A percentile compares a stretch with the other conserved stretches of the same genome.
Conservation (phyloP, 2,329 filamentous ascomycete genomes). For the Fonsecaea pedrosoi region DNA sequence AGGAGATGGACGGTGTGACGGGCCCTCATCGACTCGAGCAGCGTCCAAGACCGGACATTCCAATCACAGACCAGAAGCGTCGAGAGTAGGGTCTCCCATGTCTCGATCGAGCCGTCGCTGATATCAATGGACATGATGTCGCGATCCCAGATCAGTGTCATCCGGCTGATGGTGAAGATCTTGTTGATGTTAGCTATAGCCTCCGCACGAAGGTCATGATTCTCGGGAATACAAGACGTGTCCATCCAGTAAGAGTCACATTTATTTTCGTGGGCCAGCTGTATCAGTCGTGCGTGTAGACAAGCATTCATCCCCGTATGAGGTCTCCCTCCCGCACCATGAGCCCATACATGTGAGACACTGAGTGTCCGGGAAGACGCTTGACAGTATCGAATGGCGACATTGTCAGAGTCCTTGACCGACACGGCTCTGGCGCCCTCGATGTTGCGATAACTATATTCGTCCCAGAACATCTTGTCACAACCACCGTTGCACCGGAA, state of each 20-base stretch:
- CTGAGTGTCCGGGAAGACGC: neutral
- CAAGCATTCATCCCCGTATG: slow-evolving; percentile 34
- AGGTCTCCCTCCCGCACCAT: neutral
- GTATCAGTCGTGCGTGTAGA: slow-evolving; percentile 39
- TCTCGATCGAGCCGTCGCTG: slow-evolving; percentile 21
- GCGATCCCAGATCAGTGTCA: slow-evolving; percentile 39
- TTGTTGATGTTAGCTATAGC: slow-evolving; percentile 40
- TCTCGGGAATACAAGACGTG: slow-evolving; percentile 42
- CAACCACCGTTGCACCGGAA: neutral
- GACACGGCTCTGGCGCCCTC: neutral
- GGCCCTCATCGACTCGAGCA: slow-evolving; percentile 38
- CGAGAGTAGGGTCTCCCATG: slow-evolving; percentile 35
- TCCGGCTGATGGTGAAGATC: slow-evolving; percentile 38
- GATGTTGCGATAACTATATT: neutral
- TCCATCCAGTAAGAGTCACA: slow-evolving; percentile 46
- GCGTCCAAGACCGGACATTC: slow-evolving; percentile 42
- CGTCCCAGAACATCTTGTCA: slow-evolving; percentile 5
- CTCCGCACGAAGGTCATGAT: slow-evolving; percentile 38
- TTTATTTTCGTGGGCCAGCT: slow-evolving; percentile 33
- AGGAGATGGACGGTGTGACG: slow-evolving; percentile 15
- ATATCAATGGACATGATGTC: slow-evolving; percentile 42
- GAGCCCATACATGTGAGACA: neutral
- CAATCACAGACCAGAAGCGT: slow-evolving; percentile 40
- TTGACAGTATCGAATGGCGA: slow-evolving; percentile 5
- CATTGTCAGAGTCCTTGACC: neutral